Evolutionary conservation across 2,329 filamentous ascomycete species (phyloP).

Genomic region (Fusarium proliferatum): DNA sequence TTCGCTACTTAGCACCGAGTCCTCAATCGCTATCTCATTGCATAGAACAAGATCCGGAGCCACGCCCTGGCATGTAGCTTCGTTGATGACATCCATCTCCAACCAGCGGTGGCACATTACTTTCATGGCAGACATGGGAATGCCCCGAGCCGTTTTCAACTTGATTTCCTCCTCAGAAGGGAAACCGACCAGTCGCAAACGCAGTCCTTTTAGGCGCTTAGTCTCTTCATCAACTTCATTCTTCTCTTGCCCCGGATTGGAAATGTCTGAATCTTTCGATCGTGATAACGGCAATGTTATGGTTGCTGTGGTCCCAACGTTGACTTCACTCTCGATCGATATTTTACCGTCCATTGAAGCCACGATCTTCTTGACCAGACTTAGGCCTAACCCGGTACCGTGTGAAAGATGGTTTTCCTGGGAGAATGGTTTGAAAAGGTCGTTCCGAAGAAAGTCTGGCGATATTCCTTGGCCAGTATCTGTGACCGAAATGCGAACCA

Average conservation of each 20-base stretch:
- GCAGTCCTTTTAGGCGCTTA: conserved; percentile 45
- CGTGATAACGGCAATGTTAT: conserved; percentile 47
- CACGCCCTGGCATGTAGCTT: not conserved
- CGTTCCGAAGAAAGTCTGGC: conserved; percentile 69
- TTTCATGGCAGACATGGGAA: conserved; percentile 29
- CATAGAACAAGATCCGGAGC: conserved; percentile 47
- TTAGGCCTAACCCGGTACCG: conserved; percentile 73
- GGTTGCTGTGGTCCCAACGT: conserved; percentile 51
- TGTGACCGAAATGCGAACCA: conserved; percentile 58
- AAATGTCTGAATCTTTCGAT: not conserved
- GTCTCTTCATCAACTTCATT: conserved; percentile 47
- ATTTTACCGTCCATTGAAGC: conserved; percentile 70
- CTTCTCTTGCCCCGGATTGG: conserved; percentile 22
- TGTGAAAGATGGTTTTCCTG: conserved; percentile 71
- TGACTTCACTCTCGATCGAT: conserved; percentile 60
- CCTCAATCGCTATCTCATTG: conserved; percentile 25
- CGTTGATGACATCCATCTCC: conserved; percentile 33
- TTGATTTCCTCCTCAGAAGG: conserved; percentile 10
- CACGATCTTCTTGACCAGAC: conserved; percentile 71
- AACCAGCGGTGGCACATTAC: conserved; percentile 37
- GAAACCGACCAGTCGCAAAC: conserved; percentile 36
- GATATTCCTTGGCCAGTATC: conserved; percentile 76
- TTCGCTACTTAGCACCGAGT: not conserved
- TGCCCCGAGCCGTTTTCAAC: not conserved
- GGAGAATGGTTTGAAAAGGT: conserved; percentile 72